A percentile compares a stretch with the other conserved stretches of the same genome.
Conservation (phyloP, 176 grass and related monocot species). For the Carex littledalei region DNA sequence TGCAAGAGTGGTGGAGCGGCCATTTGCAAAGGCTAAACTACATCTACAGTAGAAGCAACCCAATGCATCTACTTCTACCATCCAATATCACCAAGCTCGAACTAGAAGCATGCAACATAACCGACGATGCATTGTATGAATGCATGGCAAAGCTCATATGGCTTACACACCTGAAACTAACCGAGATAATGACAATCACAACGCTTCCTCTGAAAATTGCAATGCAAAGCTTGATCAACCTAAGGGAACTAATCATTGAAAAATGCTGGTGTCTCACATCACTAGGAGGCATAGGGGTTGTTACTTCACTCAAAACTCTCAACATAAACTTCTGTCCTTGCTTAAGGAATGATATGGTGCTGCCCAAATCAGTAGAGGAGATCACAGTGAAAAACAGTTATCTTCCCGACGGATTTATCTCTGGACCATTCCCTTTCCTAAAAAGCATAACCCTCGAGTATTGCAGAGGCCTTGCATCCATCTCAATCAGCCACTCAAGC, state of each 20-base stretch:
- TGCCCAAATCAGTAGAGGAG: conserved; percentile 7
- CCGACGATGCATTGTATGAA: conserved; percentile 12
- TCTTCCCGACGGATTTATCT: conserved; percentile 1
- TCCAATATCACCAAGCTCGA: conserved; percentile 10
- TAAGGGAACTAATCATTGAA: conserved; percentile 20
- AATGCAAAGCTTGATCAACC: conserved; percentile 20
- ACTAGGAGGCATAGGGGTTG: conserved; percentile 7
- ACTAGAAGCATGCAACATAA: conserved; percentile 24
- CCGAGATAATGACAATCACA: conserved; percentile 17
- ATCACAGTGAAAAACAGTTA: conserved; percentile 14
- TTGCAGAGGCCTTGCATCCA: background rate
- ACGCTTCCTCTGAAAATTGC: conserved; percentile 1
- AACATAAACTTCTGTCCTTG: conserved; percentile 17
- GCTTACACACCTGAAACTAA: conserved; percentile 12
- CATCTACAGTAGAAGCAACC: background rate
- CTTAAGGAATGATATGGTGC: background rate
- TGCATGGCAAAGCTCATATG: conserved; percentile 13
- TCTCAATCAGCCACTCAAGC: background rate
- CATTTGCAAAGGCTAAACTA: conserved; percentile 19
- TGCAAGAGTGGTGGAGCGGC: conserved; percentile 15
- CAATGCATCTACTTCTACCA: conserved; percentile 16
- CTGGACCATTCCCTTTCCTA: background rate
- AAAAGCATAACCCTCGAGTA: background rate
- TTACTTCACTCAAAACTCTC: conserved; percentile 20
- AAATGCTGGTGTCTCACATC: conserved; percentile 27